Evolutionary conservation across 2,329 filamentous ascomycete genomes (phyloP).

Genomic region (Fonsecaea pedrosoi): DNA sequence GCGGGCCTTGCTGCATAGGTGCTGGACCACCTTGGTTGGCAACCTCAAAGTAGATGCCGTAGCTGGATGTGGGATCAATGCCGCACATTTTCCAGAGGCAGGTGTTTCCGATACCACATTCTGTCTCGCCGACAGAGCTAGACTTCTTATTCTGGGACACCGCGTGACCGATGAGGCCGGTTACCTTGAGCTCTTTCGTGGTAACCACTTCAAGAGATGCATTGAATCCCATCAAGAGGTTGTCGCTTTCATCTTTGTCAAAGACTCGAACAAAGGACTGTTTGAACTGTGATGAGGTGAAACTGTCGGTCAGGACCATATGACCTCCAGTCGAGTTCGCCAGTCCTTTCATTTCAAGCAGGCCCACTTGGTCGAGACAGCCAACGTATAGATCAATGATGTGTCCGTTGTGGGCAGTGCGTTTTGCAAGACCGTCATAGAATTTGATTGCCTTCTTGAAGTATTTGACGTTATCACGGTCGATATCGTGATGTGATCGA

Average conservation of each 20-base stretch:
- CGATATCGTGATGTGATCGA: slow-evolving; percentile 97
- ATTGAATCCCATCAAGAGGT: slow-evolving; percentile 97
- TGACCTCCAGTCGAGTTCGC: slow-evolving; percentile 96
- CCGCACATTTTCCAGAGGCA: slow-evolving; percentile 99
- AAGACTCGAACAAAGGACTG: slow-evolving; percentile 97
- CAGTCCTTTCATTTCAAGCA: slow-evolving; percentile 97
- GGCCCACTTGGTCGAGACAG: slow-evolving; percentile 94
- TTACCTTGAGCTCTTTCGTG: slow-evolving; percentile 98
- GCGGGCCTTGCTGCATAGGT: slow-evolving; percentile 82
- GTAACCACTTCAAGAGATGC: slow-evolving; percentile 93
- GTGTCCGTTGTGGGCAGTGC: slow-evolving; percentile 94
- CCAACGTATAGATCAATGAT: slow-evolving; percentile 98
- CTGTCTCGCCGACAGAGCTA: slow-evolving; percentile 93
- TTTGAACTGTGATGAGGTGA: slow-evolving; percentile 99
- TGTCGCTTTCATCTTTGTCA: slow-evolving; percentile 94
- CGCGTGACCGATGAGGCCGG: slow-evolving; percentile 93
- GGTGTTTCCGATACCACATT: slow-evolving; percentile 97
- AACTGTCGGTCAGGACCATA: slow-evolving; percentile 98
- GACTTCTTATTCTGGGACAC: slow-evolving; percentile 99
- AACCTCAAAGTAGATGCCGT: slow-evolving; percentile 97
- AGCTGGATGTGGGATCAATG: slow-evolving; percentile 91
- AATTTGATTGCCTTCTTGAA: slow-evolving; percentile 99
- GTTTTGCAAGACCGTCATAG: slow-evolving; percentile 92
- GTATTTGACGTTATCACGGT: slow-evolving; percentile 98
- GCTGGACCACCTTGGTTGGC: slow-evolving; percentile 88